Base-by-base conservation (phyloP, 2,329 filamentous ascomycete species). In the Pseudopithomyces chartarum region DNA sequence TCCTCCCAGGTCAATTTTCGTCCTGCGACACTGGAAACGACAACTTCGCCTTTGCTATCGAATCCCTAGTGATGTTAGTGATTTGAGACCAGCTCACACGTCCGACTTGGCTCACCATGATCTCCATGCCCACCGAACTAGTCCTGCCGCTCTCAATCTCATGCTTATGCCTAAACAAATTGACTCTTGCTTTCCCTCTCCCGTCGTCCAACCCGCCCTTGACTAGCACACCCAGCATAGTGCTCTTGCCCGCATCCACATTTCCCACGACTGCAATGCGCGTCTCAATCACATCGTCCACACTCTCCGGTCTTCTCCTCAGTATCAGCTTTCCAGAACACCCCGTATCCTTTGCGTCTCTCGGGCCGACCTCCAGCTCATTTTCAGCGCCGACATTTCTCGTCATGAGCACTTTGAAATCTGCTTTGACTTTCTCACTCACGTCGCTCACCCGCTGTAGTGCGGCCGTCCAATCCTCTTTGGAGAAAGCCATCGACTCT, bases 81-180 rank as follows among this genome's bases (percentile, higher is more conserved):
- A 11, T 26, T 6, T 33, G 15, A n/a, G 5, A 22, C 6, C 23
- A 98, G 1, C 94, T 95, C 11, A 34, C 20, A 4, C 19, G 23
- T 32, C 10, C 13, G 8, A 3, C 4, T 19, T 29, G 19, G 29
- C 47, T 40, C 34, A 50, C 47, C 89, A 98, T 92, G 59, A 69
- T 98, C 76, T 99, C 95, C 93, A 98, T 96, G 40, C 95, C 94
- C 0, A 99, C 95, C 0, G 93, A 97, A 73, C 92, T 97, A 10
- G 95, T 99, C 63, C 95, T 85, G 1, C 95, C 95, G 45, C 91
- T 95, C 77, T 99, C 95, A 39, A 98, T 90, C 78, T 99, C 95
- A 71, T 99, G 95, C 78, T 99, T 98, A 77, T 99, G 95, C 15
- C 95, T 87, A 79, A 99, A 99, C 12, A 99, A 86, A 63, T 97